Evolutionary conservation across 176 grass and related monocot genomes (phyloP), one percentile per base, ranked within the genome.

Genomic region (Raddia distichophylla): DNA sequence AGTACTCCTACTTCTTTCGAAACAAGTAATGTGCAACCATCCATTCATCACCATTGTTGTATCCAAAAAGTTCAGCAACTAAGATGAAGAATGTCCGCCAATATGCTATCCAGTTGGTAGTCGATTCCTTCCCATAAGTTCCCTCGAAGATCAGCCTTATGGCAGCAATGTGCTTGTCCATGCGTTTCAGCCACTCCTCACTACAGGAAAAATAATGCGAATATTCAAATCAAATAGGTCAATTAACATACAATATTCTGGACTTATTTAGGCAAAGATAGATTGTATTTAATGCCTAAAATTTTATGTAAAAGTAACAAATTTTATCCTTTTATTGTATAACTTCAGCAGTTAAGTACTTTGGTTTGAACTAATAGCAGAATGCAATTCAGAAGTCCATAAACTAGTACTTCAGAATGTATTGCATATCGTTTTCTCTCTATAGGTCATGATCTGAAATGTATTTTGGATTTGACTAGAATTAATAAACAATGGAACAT

Each of bases 31-130:
- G 93, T 17, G 93, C 87, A 69, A 93, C 91, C 96, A 95, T 95
- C 96, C 93, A 99, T 74, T 99, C 96, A 13, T 95, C 93, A 7
- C 96, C 96, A 74, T 99, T 91, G 69, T 90, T 99, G 84, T 95
- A 99, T 37, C 84, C 82, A 44, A 95, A 98, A 74, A 95, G 96
- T 68, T 95, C 96, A 12, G 96, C 92, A 0, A 99, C 91, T 9
- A 93, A 91, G 57, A 95, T 90, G 87, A 99, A 99, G 75, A 99
- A 93, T 55, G 93, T 93, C 35, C 91, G 80, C 93, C 96, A 99
- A 50, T 99, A 93, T 49, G 89, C 91, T 73, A 91, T 99, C 96
- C 96, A 95, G 74, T 99, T 93, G 16, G 87, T 89, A 8, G 90
- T 60, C 37, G 87, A 89, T 72, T 98, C 90, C 66, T 88, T 90